Evolutionary conservation across 352 stramenopile species (phyloP).

Genomic region (Globisporangium barbulae): DNA sequence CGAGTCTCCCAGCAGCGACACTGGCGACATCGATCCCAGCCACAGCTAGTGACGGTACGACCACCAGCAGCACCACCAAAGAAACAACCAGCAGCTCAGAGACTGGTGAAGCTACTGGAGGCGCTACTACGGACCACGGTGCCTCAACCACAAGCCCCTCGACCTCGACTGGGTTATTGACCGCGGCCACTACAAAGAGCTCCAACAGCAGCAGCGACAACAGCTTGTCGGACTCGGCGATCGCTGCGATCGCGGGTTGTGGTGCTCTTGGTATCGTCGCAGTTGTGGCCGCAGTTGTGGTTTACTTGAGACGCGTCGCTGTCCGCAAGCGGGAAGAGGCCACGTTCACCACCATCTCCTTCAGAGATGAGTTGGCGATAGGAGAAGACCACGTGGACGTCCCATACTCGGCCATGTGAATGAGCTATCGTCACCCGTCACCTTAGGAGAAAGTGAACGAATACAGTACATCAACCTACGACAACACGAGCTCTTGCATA

Average conservation of each 20-base stretch:
- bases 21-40: not conserved
- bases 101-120: not conserved
- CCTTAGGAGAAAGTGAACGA: too few species aligned
- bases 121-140: not conserved
- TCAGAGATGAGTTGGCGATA: not conserved
- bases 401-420: conserved; percentile 1
- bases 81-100: not conserved
- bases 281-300: not conserved
- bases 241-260: not conserved
- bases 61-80: not conserved
- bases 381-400: not conserved
- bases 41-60: not conserved
- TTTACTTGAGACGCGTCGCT: not conserved
- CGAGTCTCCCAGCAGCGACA: not conserved
- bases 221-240: not conserved
- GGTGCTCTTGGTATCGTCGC: not conserved
- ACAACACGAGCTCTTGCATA: too few species aligned
- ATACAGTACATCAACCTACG: too few species aligned
- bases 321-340: not conserved
- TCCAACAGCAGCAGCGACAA: not conserved
- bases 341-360: not conserved
- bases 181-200: not conserved
- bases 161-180: not conserved
- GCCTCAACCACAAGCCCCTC: not conserved
- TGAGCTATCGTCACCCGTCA: too few species aligned